Base-by-base conservation (phyloP, 202 grass and related monocot species). In the Alloteropsis angusta region DNA sequence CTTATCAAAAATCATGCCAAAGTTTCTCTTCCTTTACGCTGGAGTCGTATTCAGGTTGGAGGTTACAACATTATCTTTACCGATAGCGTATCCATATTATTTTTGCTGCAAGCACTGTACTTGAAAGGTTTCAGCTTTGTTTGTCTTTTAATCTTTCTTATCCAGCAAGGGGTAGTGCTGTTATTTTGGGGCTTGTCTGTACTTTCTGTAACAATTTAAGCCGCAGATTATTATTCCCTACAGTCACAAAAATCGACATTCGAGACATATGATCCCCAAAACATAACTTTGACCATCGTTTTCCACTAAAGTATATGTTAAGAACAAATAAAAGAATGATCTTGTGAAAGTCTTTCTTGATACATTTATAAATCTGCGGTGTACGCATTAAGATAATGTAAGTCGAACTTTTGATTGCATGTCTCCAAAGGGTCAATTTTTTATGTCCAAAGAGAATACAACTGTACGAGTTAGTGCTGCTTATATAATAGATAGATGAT, bases 1-100 rank as follows among this genome's bases (percentile, higher is more conserved):
- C 88, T 90, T 87, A 85, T 98, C 63, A 87, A 32, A 79, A 88
- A 94, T 88, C 76, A 45, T 83, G 95, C 95, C 50, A 98, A 94
- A 92, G 95, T 92, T 83, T 90, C 92, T 87, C 85, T 98, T 62
- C 95, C 95, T 48, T 85, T 98, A 66, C 89, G 73, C 37, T 98
- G 95, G 95, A 98, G 95, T 58, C 95, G 92, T 44, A 88, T 98
- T 80, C 95, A 98, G 95, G 95, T 98, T 6, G 22, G 80, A 26
- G 50, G 39, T 57, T 65, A 66, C 47, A 76, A 63, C 17, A 41
- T 58, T 30, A 53, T 53, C 18, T 79, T 53, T 37, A 36, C 63
- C 68, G 19, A 46, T 32, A 83, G 21, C 61, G 6, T 46, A 75
- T 34, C 48, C 55, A 68, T 60, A 87, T 22, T 32, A 28, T 39